Base-by-base conservation (phyloP, 2,329 filamentous ascomycete species). In the Aspergillus fructus region DNA sequence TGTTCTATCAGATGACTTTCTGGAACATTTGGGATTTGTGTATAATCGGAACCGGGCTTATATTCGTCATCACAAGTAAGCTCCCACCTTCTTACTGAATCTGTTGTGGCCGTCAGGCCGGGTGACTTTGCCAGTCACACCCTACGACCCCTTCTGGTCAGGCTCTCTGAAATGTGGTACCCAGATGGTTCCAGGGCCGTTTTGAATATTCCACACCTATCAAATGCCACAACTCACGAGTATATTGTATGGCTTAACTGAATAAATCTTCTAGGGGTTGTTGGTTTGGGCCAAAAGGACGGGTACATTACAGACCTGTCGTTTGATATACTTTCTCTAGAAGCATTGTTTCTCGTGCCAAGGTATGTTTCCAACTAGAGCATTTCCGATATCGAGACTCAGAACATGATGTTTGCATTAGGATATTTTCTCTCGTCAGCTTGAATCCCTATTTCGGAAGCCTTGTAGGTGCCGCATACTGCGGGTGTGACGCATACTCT, bases 321-420 rank as follows among this genome's bases (percentile, higher is more conserved):
- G 1, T 97, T 96, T 71, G 91, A 97, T 68, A 87, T 97, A n/a
- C 79, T 97, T 21, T 89, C 91, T 0, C 80, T 97, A 13, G 91
- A 96, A 73, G 93, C 91, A 0, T 81, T 97, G 9, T 93, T 97
- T 71, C 87, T 97, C 74, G 89, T 96, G 19, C 93, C 93, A 42
- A 80, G 85, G 78, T 81, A 66, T 64, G 71, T 53, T 27, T n/a
- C 21, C 13, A 17, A 39, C 21, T 21, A 39, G 40, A 48, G 15
- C 5, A n/a, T 19, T 21, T 33, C 50, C 46, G 42, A 56, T 34
- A 42, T 27, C 30, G 13, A 49, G 33, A 53, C 59, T 61, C 59
- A 24, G 43, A 49, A 53, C 64, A 45, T 72, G 59, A 67, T 62
- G 24, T 15, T 54, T 27, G 34, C 17, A 55, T 60, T 60, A 88